Conservation (phyloP, 23 red algal genomes). For the Chondrus crispus region DNA sequence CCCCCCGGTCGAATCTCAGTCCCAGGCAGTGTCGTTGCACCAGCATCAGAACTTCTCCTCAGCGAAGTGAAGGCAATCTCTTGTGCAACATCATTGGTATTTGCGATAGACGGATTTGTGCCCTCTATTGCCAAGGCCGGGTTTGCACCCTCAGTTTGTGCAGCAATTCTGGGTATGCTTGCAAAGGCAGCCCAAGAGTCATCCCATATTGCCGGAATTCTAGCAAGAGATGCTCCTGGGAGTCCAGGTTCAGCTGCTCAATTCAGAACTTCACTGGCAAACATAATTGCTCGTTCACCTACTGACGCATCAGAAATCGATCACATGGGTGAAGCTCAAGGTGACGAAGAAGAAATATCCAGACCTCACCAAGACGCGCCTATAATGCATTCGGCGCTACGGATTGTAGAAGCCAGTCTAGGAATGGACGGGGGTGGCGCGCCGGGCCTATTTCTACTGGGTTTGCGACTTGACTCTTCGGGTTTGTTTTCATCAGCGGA, state of each 20-base stretch:
- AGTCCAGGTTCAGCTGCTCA: conserved; percentile 32
- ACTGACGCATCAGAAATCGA: not conserved
- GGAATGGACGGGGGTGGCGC: conserved; percentile 42
- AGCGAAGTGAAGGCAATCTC: conserved; percentile 31
- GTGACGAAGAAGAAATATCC: not conserved
- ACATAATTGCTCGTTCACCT: conserved; percentile 26
- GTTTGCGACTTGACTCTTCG: not conserved
- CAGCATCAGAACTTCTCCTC: conserved; percentile 41
- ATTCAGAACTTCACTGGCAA: conserved; percentile 45
- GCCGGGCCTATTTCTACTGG: conserved; percentile 44
- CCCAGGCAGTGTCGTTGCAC: conserved; percentile 30
- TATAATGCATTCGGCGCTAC: conserved; percentile 56
- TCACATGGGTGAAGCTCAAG: not conserved
- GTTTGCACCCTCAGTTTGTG: conserved; percentile 19
- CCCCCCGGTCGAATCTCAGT: conserved; percentile 16
- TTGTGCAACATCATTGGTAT: conserved; percentile 40
- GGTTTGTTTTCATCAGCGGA: not conserved
- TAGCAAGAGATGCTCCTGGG: conserved; percentile 14
- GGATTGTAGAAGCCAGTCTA: conserved; percentile 54
- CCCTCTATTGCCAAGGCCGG: conserved; percentile 44
- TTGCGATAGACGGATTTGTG: conserved; percentile 24
- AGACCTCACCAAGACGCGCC: not conserved
- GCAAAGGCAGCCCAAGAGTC: conserved; percentile 41
- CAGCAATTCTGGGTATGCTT: conserved; percentile 52
- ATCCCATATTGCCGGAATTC: not conserved